Conservation (phyloP, 768 basidiomycete species). For the Termitomyces sp. region DNA sequence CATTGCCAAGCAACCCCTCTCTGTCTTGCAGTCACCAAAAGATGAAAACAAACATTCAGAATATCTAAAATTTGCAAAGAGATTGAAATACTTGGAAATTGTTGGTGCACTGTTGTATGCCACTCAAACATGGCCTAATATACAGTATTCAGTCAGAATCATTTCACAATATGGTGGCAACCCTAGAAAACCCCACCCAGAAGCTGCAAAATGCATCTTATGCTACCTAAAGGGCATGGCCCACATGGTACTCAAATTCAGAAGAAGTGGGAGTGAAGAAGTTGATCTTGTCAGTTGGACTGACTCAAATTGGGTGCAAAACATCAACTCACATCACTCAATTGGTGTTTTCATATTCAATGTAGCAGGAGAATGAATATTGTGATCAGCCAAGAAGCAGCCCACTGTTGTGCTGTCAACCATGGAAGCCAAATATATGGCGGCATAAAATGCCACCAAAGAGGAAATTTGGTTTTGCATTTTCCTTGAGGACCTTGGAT, state of each 20-base stretch:
- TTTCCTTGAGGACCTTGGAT: constrained; percentile 4
- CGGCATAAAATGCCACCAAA: constrained; percentile 4
- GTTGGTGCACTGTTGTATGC: neutral
- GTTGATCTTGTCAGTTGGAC: neutral
- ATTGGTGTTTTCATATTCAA: neutral
- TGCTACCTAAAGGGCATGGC: neutral
- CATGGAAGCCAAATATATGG: neutral
- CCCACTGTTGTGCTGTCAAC: constrained; percentile 4
- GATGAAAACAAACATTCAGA: neutral
- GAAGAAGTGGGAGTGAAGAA: constrained; percentile 1
- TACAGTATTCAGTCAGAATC: neutral
- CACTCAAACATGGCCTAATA: neutral
- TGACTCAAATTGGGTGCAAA: too few relatives aligned
- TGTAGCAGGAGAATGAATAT: neutral
- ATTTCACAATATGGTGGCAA: neutral
- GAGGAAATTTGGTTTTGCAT: constrained; percentile 7
- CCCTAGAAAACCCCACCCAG: neutral
- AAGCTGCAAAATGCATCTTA: neutral
- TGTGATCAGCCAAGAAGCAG: neutral
- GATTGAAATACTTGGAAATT: neutral
- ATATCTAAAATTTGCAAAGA: neutral
- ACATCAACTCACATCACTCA: neutral
- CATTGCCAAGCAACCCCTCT: neutral
- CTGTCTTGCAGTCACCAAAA: neutral
- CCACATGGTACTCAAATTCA: neutral